Conservation (phyloP, 2,329 filamentous ascomycete genomes). For the Fusarium azukiicola region DNA sequence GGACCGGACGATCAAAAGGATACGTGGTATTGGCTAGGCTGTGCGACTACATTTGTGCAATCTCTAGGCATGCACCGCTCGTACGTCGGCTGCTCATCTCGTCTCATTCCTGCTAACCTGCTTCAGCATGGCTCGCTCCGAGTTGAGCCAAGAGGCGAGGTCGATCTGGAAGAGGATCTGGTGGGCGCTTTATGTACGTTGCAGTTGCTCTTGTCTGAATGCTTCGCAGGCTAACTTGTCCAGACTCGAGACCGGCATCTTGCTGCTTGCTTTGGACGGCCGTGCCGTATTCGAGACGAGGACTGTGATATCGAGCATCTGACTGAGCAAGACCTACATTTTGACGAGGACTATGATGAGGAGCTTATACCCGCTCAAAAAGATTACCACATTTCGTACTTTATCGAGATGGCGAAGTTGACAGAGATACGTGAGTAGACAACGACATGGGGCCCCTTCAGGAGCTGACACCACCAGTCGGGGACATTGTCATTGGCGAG, state of each 20-base stretch:
- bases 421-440: slow-evolving; percentile 35
- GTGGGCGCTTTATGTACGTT: slow-evolving; percentile 48
- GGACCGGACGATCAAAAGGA: slow-evolving; percentile 48
- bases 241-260: slow-evolving; percentile 46
- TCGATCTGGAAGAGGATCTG: slow-evolving; percentile 44
- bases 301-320: slow-evolving; percentile 46
- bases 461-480: slow-evolving; percentile 23
- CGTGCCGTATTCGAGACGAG: slow-evolving; percentile 47
- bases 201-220: neutral
- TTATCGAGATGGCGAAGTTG: slow-evolving; percentile 31
- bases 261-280: slow-evolving; percentile 40
- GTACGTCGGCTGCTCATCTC: neutral
- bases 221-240: neutral
- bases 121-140: neutral
- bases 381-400: slow-evolving; percentile 36
- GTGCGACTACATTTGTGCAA: slow-evolving; percentile 43
- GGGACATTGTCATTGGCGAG: slow-evolving; percentile 45
- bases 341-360: slow-evolving; percentile 27
- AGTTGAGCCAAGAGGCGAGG: slow-evolving; percentile 11
- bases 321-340: slow-evolving; percentile 30
- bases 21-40: slow-evolving; percentile 46
- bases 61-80: slow-evolving; percentile 47
- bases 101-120: rapidly evolving
- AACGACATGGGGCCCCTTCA: rapidly evolving
- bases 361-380: slow-evolving; percentile 28